A percentile compares a stretch with the other conserved stretches of the same genome.
Evolutionary conservation across 2,329 filamentous ascomycete species (phyloP).

Genomic region (Endoconidiophora laricicola): DNA sequence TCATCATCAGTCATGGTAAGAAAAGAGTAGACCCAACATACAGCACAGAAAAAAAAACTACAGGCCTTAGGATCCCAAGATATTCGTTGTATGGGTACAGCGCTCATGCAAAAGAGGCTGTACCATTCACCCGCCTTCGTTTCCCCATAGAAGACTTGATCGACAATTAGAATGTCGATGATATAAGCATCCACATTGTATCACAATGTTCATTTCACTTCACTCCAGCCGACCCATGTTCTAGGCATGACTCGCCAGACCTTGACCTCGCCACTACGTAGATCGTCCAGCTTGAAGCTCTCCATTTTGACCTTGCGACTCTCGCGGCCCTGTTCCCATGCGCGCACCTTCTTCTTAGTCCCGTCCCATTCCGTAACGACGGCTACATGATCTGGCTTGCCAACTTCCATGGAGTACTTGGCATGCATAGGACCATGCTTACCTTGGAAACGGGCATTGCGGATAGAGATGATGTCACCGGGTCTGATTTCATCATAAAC

Average conservation of each 20-base stretch:
- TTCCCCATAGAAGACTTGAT: too few species aligned
- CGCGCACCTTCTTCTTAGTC: conserved; percentile 91
- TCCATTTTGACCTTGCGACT: conserved; percentile 86
- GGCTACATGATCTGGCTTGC: conserved; percentile 75
- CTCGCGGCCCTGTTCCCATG: conserved; percentile 89
- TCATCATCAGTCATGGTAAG: too few species aligned
- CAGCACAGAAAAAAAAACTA: too few species aligned
- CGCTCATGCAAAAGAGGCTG: too few species aligned
- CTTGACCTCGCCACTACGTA: conserved; percentile 86
- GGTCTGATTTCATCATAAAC: conserved; percentile 85
- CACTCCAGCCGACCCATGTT: conserved; percentile 80
- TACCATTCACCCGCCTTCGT: too few species aligned
- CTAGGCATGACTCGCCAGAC: conserved; percentile 92
- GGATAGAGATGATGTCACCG: conserved; percentile 82
- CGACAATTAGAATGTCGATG: too few species aligned
- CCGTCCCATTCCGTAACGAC: conserved; percentile 95
- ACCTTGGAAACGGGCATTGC: conserved; percentile 87
- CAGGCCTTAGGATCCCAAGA: too few species aligned
- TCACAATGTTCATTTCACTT: conserved; percentile 5
- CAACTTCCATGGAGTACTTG: conserved; percentile 80
- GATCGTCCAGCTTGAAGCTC: conserved; percentile 83
- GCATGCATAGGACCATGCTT: conserved; percentile 91
- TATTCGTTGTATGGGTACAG: too few species aligned
- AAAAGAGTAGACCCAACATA: too few species aligned
- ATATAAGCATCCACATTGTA: too few species aligned